phyloP scores from a whole-genome alignment of 2,329 filamentous ascomycete species.

The Seiridium cupressi region DNA sequence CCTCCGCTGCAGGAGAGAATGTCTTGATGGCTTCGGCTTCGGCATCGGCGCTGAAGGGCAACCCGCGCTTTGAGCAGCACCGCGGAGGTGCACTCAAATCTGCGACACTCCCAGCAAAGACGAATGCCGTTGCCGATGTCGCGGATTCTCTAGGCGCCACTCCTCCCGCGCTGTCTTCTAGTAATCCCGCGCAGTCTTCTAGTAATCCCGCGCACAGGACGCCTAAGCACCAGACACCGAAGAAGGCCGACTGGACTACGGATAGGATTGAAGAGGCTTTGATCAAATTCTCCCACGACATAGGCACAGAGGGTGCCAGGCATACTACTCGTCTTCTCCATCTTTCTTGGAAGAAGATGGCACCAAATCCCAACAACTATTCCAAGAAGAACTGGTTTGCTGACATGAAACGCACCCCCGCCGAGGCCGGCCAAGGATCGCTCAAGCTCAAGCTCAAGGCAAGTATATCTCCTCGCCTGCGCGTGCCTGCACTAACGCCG shows the following conservation, averaged over 20 bases:
- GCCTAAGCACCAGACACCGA: slow-evolving; percentile 30
- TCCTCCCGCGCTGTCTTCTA: slow-evolving; percentile 11
- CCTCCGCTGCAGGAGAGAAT: slow-evolving; percentile 4
- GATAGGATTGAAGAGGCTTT: slow-evolving; percentile 41
- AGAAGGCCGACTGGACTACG: slow-evolving; percentile 38
- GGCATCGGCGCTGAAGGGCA: slow-evolving; percentile 11
- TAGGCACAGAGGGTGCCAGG: slow-evolving; percentile 43
- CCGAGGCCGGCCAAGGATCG: slow-evolving; percentile 31
- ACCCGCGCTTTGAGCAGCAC: slow-evolving; percentile 16
- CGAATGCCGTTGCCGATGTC: slow-evolving; percentile 9
- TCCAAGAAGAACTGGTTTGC: slow-evolving; percentile 48
- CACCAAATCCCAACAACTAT: slow-evolving; percentile 35
- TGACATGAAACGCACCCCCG: slow-evolving; percentile 34
- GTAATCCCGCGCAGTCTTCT: slow-evolving; percentile 10
- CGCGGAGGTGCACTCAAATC: slow-evolving; percentile 15
- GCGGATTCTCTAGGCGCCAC: slow-evolving; percentile 15
- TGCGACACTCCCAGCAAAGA: slow-evolving; percentile 13
- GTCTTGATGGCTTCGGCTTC: slow-evolving; percentile 17
- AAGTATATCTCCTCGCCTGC: not conserved
- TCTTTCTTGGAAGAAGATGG: slow-evolving; percentile 39
- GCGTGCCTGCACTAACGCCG: slow-evolving; percentile 7
- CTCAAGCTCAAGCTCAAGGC: slow-evolving; percentile 54
- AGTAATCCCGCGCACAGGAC: slow-evolving; percentile 28
- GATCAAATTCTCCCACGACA: slow-evolving; percentile 36
- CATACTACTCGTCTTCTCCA: slow-evolving; percentile 43